Conservation (phyloP, 2,329 filamentous ascomycete species). For the Talaromyces sp. region DNA sequence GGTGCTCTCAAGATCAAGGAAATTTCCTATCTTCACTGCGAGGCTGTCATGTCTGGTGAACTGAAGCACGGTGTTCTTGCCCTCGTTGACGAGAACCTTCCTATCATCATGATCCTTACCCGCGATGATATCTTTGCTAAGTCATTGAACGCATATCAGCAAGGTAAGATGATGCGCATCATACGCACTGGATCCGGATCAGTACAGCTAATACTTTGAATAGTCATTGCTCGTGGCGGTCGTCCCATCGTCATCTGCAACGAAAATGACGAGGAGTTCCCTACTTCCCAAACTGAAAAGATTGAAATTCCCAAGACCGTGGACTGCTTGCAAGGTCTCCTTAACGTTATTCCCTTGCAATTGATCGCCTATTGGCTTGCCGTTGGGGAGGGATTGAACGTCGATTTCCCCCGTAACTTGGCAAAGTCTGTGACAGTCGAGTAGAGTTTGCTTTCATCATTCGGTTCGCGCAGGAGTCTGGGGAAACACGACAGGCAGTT, state of each 20-base stretch:
- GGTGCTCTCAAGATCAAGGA: conserved; percentile 99
- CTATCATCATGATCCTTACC: conserved; percentile 99
- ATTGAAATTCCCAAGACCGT: conserved; percentile 97
- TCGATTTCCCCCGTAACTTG: conserved; percentile 97
- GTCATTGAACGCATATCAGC: conserved; percentile 99
- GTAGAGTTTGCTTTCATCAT: conserved; percentile 51
- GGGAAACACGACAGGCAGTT: conserved; percentile 13
- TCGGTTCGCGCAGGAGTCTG: conserved; percentile 14
- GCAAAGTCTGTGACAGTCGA: conserved; percentile 99
- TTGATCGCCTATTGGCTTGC: conserved; percentile 99
- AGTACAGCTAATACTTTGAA: conserved; percentile 26
- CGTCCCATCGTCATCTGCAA: conserved; percentile 99
- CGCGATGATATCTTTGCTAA: conserved; percentile 95
- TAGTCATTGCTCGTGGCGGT: conserved; percentile 90
- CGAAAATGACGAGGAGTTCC: conserved; percentile 81
- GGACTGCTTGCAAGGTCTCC: conserved; percentile 89
- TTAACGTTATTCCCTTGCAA: conserved; percentile 97
- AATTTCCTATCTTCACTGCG: conserved; percentile 98
- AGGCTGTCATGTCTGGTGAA: conserved; percentile 99
- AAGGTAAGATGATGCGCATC: conserved; percentile 61
- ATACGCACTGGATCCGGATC: background rate
- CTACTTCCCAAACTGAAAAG: conserved; percentile 81
- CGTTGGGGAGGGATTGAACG: conserved; percentile 90
- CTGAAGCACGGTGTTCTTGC: conserved; percentile 98
- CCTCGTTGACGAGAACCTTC: conserved; percentile 94